phyloP scores from a whole-genome alignment of 2,329 filamentous ascomycete genomes.

The Dendrostoma leiphaemia region DNA sequence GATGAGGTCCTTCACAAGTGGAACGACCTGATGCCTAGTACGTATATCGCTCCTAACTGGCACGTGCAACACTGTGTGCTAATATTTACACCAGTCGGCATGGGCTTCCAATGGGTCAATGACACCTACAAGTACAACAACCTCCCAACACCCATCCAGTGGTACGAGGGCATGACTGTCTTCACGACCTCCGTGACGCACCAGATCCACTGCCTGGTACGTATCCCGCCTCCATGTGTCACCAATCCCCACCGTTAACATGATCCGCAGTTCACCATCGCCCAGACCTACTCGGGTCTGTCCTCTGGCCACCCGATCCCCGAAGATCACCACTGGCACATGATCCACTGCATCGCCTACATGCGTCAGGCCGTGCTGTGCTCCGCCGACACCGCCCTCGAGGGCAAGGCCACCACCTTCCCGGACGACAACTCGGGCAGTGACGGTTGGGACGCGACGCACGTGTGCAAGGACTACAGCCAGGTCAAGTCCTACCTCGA shows the following conservation, averaged over 20 bases:
- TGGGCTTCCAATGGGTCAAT: constrained; percentile 36
- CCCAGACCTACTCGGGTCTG: constrained; percentile 42
- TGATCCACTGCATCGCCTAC: constrained; percentile 49
- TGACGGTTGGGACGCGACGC: constrained; percentile 46
- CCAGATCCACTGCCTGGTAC: constrained; percentile 34
- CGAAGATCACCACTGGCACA: constrained; percentile 45
- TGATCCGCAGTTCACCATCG: constrained; percentile 34
- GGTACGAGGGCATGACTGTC: constrained; percentile 31
- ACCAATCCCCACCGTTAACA: neutral
- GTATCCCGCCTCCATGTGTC: neutral
- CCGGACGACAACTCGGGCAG: constrained; percentile 44
- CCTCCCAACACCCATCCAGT: constrained; percentile 33
- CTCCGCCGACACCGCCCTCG: constrained; percentile 42
- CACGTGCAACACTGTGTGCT: neutral
- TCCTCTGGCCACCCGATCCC: constrained; percentile 37
- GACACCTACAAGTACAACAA: constrained; percentile 34
- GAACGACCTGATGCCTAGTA: constrained; percentile 35
- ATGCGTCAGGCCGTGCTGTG: constrained; percentile 47
- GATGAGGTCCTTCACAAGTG: constrained; percentile 32
- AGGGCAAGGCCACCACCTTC: constrained; percentile 45
- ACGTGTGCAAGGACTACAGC: constrained; percentile 43
- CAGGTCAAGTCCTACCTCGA: constrained; percentile 42
- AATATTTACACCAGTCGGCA: constrained; percentile 26
- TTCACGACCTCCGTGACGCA: constrained; percentile 37
- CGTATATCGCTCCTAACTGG: neutral